A percentile compares a stretch with the other conserved stretches of the same genome.
phyloP scores from a whole-genome alignment of 148 eudicot genomes.

The Polygonum maritimum region DNA sequence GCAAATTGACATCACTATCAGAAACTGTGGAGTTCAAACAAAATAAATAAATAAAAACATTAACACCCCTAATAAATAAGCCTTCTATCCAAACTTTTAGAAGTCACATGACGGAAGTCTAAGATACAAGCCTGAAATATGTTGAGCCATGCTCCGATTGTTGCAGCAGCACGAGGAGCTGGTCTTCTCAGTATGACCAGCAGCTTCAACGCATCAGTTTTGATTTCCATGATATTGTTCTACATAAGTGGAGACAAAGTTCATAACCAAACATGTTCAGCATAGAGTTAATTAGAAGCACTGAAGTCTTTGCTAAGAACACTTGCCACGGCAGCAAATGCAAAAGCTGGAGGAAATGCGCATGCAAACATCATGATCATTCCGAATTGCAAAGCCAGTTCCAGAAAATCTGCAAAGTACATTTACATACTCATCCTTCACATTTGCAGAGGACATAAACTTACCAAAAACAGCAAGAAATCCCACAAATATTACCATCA shows the following conservation, averaged over 20 bases:
- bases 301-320: background rate
- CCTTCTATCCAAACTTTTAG: background rate
- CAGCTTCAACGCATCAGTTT: slow-evolving; percentile 84
- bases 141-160: slow-evolving; percentile 95
- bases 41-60: too few species aligned
- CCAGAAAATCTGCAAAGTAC: slow-evolving; percentile 70
- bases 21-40: slow-evolving; percentile 31
- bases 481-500: slow-evolving; percentile 50
- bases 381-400: slow-evolving; percentile 88
- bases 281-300: background rate
- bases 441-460: too few species aligned
- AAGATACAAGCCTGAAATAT: slow-evolving; percentile 65
- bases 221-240: slow-evolving; percentile 87
- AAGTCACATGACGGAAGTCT: background rate
- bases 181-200: slow-evolving; percentile 77
- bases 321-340: slow-evolving; percentile 66
- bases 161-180: slow-evolving; percentile 75
- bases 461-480: background rate
- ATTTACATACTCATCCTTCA: background rate
- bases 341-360: slow-evolving; percentile 87
- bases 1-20: slow-evolving; percentile 78
- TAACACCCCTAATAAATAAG: background rate
- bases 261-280: slow-evolving; percentile 1
- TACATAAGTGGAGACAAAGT: slow-evolving; percentile 15
- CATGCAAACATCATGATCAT: slow-evolving; percentile 99